Percentiles rank a stretch among this genome's conserved stretches.
phyloP scores from a whole-genome alignment of 306 rosid species.

The Abrus precatorius region DNA sequence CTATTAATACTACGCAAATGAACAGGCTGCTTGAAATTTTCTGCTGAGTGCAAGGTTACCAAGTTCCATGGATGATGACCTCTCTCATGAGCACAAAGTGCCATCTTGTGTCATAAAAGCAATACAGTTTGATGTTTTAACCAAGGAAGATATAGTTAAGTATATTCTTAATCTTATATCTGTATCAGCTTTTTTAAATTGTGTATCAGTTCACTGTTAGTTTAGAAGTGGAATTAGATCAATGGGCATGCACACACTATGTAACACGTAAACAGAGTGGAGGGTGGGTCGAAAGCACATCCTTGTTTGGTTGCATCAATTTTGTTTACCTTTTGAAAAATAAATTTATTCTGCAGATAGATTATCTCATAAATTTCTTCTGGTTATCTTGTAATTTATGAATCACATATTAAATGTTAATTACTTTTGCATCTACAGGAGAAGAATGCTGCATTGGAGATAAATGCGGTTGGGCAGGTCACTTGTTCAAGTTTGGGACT shows the following conservation, averaged over 20 bases:
- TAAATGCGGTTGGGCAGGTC: slow-evolving; percentile 73
- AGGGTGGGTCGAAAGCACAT: slow-evolving; percentile 36
- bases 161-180: slow-evolving; percentile 42
- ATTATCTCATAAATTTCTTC: slow-evolving; percentile 30
- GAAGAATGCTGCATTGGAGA: slow-evolving; percentile 59
- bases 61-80: slow-evolving; percentile 69
- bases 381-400: slow-evolving; percentile 27
- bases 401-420: slow-evolving; percentile 32
- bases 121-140: slow-evolving; percentile 60
- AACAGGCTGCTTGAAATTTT: slow-evolving; percentile 56
- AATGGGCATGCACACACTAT: neutral
- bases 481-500: slow-evolving; percentile 84
- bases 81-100: slow-evolving; percentile 47
- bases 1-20: slow-evolving; percentile 43
- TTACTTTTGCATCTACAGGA: slow-evolving; percentile 65
- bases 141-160: slow-evolving; percentile 70
- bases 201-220: slow-evolving; percentile 15
- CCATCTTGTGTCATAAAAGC: slow-evolving; percentile 59
- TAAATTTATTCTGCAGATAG: slow-evolving; percentile 28
- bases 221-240: slow-evolving; percentile 20
- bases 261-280: slow-evolving; percentile 16
- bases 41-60: slow-evolving; percentile 45
- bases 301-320: slow-evolving; percentile 37
- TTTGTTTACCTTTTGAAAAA: slow-evolving; percentile 23
- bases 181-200: slow-evolving; percentile 21